Evolutionary conservation across 495 filamentous ascomycete genomes (phyloP).

Genomic region (Lasiosphaeria hispida): DNA sequence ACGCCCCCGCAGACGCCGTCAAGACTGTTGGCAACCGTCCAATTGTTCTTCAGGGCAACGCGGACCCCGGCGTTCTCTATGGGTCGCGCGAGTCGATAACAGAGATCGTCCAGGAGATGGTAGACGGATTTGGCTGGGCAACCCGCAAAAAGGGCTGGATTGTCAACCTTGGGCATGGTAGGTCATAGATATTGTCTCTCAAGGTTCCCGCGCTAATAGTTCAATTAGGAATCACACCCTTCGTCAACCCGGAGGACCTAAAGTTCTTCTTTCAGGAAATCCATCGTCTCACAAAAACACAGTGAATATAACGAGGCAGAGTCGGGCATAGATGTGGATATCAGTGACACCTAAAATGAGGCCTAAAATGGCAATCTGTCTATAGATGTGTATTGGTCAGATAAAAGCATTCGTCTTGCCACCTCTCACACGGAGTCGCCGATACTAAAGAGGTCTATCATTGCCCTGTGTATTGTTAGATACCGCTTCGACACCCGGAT

Average conservation of each 20-base stretch:
- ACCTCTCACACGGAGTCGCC: slow-evolving; percentile 14
- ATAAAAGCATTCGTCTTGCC: neutral
- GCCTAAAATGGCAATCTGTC: neutral
- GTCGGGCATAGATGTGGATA: neutral
- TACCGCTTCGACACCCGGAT: neutral
- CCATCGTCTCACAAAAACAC: slow-evolving; percentile 58
- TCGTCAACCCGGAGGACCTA: slow-evolving; percentile 87
- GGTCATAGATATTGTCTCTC: slow-evolving; percentile 18
- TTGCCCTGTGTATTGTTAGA: slow-evolving; percentile 18
- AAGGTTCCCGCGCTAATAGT: neutral
- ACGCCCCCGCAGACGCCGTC: slow-evolving; percentile 81
- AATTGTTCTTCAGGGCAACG: slow-evolving; percentile 87
- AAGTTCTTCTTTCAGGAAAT: slow-evolving; percentile 93
- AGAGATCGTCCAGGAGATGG: slow-evolving; percentile 75
- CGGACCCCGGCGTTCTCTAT: slow-evolving; percentile 90
- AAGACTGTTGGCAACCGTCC: slow-evolving; percentile 67
- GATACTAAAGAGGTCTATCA: slow-evolving; percentile 19
- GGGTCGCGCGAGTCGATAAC: slow-evolving; percentile 79
- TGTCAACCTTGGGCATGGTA: slow-evolving; percentile 89
- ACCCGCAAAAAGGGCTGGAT: slow-evolving; percentile 61
- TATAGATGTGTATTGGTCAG: neutral
- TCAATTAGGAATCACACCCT: slow-evolving; percentile 75
- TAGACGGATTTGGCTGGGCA: slow-evolving; percentile 69
- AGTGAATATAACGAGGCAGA: neutral
- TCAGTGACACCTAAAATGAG: neutral